A percentile compares a stretch with the other conserved stretches of the same genome.
phyloP scores from a whole-genome alignment of 169 alveolate genomes.

The Plasmodium cynomolgi region DNA sequence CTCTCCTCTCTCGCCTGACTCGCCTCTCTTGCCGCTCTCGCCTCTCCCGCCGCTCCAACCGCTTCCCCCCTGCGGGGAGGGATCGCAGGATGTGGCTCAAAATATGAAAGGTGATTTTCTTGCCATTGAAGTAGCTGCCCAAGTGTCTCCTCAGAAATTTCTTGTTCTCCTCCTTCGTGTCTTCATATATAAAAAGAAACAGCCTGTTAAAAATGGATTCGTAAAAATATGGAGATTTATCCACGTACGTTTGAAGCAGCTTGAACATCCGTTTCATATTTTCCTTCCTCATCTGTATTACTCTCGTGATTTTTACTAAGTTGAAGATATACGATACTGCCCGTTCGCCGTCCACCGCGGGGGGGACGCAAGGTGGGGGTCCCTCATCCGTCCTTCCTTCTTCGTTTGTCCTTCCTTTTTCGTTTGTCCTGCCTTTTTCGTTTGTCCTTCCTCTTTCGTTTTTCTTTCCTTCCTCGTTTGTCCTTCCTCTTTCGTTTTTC shows the following conservation, averaged over 20 bases:
- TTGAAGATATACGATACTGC: slow-evolving; percentile 4
- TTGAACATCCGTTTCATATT: slow-evolving; percentile 7
- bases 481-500: neutral
- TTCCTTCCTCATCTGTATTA: slow-evolving; percentile 8
- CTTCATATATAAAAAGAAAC: slow-evolving; percentile 55
- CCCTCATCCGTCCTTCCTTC: neutral
- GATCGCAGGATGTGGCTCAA: slow-evolving; percentile 1
- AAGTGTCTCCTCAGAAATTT: slow-evolving; percentile 13
- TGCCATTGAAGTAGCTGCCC: slow-evolving; percentile 31
- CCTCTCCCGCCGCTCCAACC: neutral
- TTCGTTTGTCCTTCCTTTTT: neutral
- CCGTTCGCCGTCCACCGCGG: slow-evolving; percentile 4
- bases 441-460: neutral
- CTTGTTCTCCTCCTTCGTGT: slow-evolving; percentile 30
- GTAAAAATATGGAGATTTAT: slow-evolving; percentile 7
- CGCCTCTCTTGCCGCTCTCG: neutral
- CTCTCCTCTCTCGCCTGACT: too few species aligned
- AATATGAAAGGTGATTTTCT: slow-evolving; percentile 10
- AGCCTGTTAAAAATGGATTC: slow-evolving; percentile 9
- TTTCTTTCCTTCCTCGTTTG: neutral
- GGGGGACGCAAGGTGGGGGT: neutral
- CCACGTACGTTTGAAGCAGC: slow-evolving; percentile 11
- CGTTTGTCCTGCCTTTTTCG: neutral
- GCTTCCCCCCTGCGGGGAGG: neutral
- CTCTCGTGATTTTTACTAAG: slow-evolving; percentile 47